These are phyloP conservation scores for Acorus gramineus DNA, from an alignment of 106 monocot species.

Conservation along the genomic window DNA sequence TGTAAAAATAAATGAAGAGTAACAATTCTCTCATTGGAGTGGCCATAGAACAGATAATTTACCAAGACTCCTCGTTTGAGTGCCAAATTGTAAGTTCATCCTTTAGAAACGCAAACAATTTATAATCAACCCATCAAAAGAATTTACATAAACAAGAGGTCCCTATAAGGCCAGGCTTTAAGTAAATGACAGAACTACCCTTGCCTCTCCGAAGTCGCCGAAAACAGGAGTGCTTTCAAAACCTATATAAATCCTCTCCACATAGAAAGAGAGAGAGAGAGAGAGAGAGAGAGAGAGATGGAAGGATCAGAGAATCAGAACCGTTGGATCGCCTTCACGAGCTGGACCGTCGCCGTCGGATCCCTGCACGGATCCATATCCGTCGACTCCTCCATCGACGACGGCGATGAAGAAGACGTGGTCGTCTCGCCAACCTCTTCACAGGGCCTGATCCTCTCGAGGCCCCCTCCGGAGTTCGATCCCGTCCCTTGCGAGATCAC, in stretches of 20 bases:
- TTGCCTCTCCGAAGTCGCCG: too few species aligned
- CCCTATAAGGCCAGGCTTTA: too few species aligned
- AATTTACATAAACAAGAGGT: too few species aligned
- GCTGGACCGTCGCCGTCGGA: conserved; percentile 24
- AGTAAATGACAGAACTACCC: too few species aligned
- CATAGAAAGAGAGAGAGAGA: conserved; percentile 6
- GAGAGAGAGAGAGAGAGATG: background rate
- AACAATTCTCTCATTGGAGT: too few species aligned
- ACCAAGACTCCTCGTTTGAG: too few species aligned
- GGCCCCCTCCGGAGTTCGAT: conserved; percentile 6
- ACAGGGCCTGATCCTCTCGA: conserved; percentile 9
- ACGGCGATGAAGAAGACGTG: conserved; percentile 7
- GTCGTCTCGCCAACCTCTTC: conserved; percentile 5
- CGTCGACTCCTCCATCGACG: conserved; percentile 19
- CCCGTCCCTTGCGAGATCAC: conserved; percentile 40
- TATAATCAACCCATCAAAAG: too few species aligned
- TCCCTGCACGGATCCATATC: conserved; percentile 22
- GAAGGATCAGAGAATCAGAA: background rate
- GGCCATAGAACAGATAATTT: too few species aligned
- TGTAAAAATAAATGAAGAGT: too few species aligned
- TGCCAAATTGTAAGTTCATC: too few species aligned
- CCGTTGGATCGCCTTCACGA: conserved; percentile 18
- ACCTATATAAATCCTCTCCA: background rate
- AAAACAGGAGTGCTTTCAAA: too few species aligned
- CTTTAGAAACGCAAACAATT: too few species aligned